Conservation (phyloP, 2,329 filamentous ascomycete species). For the Epichloe sp. region DNA sequence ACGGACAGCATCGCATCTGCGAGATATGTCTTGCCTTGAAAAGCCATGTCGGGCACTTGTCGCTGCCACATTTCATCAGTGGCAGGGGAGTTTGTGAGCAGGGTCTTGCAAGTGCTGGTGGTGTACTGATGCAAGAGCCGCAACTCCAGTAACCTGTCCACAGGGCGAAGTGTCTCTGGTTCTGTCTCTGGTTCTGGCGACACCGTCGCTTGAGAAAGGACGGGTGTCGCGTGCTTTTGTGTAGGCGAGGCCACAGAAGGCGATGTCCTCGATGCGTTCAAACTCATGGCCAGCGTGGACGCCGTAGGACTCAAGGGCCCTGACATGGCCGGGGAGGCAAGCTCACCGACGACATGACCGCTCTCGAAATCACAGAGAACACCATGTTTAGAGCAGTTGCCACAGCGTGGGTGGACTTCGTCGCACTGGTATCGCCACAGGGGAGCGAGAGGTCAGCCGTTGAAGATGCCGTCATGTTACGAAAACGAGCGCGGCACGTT, state of each 20-base stretch:
- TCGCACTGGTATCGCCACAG: constrained; percentile 36
- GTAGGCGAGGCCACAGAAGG: constrained; percentile 17
- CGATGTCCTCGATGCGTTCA: constrained; percentile 4
- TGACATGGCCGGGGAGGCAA: constrained; percentile 23
- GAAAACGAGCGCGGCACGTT: background rate
- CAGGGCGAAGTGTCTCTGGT: constrained; percentile 20
- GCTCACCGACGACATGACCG: constrained; percentile 31
- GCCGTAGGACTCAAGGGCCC: constrained; percentile 7
- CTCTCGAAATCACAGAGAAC: constrained; percentile 53
- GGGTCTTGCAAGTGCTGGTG: constrained; percentile 44
- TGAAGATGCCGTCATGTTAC: background rate
- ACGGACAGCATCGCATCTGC: constrained; percentile 52
- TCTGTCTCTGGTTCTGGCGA: constrained; percentile 18
- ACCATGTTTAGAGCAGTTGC: constrained; percentile 55
- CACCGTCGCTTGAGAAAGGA: constrained; percentile 8
- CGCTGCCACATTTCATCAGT: constrained; percentile 46
- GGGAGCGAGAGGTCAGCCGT: background rate
- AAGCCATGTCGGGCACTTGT: constrained; percentile 47
- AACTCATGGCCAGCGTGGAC: constrained; percentile 3
- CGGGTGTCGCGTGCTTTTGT: constrained; percentile 19
- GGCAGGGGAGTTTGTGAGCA: constrained; percentile 38
- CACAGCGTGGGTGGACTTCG: constrained; percentile 50
- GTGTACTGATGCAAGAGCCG: constrained; percentile 54
- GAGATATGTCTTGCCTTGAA: constrained; percentile 43
- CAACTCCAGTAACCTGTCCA: constrained; percentile 43